Evolutionary conservation across 2,329 filamentous ascomycete genomes (phyloP), one percentile per base, ranked within the genome.

Genomic region (Rhinocladiella similis): DNA sequence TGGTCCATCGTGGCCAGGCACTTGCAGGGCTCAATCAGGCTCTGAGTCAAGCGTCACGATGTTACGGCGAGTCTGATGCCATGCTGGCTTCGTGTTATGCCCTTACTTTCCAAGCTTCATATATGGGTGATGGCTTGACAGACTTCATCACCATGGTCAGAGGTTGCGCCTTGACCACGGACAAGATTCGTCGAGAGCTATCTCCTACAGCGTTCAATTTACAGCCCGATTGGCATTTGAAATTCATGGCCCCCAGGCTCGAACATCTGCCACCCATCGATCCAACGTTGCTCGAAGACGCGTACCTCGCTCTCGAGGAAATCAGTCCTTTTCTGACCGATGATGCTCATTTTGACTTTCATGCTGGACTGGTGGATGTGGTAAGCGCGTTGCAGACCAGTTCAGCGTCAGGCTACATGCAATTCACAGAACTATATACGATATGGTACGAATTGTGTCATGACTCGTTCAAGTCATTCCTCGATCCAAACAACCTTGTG

Each of bases 1-100:
- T 89, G 72, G 75, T 75, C 35, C 86, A 89, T 68, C 83, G 86
- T 18, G 73, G 87, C 50, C 82, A 86, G 56, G 85, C 87, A 5
- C 83, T 89, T 64, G 80, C 79, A 57, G 79, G 82, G 5, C 82
- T 86, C 63, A 85, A 86, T 68, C 78, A 78, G 61, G 76, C 79
- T 0, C 70, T 87, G 2, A 59, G 57, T 38, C 63, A 63, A 57
- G 61, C 60, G 14, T 20, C 59, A 29, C 61, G 59, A 35, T 52
- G 42, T 0, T 63, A 60, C 22, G 61, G 59, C 19, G 66, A 69
- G 6, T 54, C 66, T 20, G 68, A 70, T 39, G 57, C 66, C 9
- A 68, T 70, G 49, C 61, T 72, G 4, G 70, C 69, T 22, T 68
- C 70, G 1, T 70, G 66, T 56, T 72, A 72, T 45, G 65, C 68